Conservation (phyloP, 2,329 filamentous ascomycete genomes). For the Aspergillus aculeatus region DNA sequence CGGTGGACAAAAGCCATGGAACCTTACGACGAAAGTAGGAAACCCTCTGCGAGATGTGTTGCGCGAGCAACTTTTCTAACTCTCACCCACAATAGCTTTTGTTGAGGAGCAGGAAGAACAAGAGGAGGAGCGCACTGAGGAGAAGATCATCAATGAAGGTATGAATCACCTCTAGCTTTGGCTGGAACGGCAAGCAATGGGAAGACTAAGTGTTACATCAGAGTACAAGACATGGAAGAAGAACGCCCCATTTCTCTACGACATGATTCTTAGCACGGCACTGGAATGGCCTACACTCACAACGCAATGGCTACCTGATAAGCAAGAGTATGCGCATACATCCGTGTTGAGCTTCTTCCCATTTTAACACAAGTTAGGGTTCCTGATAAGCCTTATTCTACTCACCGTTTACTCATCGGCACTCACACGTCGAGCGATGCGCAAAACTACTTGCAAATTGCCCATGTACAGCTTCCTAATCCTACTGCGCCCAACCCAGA, state of each 20-base stretch:
- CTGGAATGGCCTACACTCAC: constrained; percentile 97
- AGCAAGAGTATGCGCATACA: constrained; percentile 62
- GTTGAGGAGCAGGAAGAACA: constrained; percentile 48
- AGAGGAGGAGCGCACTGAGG: constrained; percentile 73
- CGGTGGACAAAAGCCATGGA: constrained; percentile 27
- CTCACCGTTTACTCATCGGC: constrained; percentile 86
- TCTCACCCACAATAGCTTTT: constrained; percentile 23
- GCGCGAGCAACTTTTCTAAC: constrained; percentile 21
- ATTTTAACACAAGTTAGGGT: constrained; percentile 46
- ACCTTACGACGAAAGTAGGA: constrained; percentile 36
- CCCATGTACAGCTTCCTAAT: constrained; percentile 89
- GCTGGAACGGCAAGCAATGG: not conserved
- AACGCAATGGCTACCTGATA: constrained; percentile 96
- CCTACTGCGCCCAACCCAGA: constrained; percentile 67
- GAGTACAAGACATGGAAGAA: constrained; percentile 99
- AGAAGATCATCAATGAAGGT: constrained; percentile 94
- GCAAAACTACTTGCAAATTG: constrained; percentile 91
- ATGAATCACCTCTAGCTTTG: constrained; percentile 14
- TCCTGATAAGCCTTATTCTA: constrained; percentile 80
- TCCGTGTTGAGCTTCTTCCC: not conserved
- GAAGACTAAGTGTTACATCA: constrained; percentile 33
- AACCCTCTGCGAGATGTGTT: constrained; percentile 14
- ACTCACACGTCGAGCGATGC: constrained; percentile 88
- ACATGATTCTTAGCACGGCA: constrained; percentile 93
- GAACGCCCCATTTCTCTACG: constrained; percentile 96